Evolutionary conservation across 106 monocot species (phyloP).

Genomic region (Xerophyta viscosa): DNA sequence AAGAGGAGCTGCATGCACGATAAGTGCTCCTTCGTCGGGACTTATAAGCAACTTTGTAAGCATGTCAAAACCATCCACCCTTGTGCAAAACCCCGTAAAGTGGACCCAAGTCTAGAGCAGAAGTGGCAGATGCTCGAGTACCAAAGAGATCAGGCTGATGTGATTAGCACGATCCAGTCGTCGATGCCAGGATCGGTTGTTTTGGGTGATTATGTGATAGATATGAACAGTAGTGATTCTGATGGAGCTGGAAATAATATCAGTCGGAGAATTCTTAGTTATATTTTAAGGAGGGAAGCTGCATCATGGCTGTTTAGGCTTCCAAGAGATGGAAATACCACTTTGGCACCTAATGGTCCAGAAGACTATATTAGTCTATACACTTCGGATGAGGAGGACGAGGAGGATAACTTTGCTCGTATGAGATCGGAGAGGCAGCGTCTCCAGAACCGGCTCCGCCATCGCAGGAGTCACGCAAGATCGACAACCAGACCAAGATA

Average conservation of each 20-base stretch:
- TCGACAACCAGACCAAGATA: no score
- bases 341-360: no score
- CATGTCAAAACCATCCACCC: slow-evolving; percentile 4
- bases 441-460: no score
- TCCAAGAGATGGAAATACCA: no score
- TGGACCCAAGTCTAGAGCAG: slow-evolving; percentile 7
- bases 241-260: not conserved
- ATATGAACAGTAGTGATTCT: slow-evolving; percentile 5
- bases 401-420: no score
- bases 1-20: slow-evolving; percentile 13
- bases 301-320: not conserved
- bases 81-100: slow-evolving; percentile 2
- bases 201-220: slow-evolving; percentile 11
- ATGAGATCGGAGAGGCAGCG: no score
- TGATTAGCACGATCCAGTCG: slow-evolving; percentile 8
- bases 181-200: slow-evolving; percentile 6
- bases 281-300: not conserved
- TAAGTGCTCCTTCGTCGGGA: slow-evolving; percentile 7
- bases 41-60: slow-evolving; percentile 6
- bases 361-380: no score
- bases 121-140: slow-evolving; percentile 6
- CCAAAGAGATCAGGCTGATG: slow-evolving; percentile 8
- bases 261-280: no score
- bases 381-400: no score
- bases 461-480: no score